Base-by-base conservation (phyloP, 306 rosid genomes). In the Quillaja saponaria region DNA sequence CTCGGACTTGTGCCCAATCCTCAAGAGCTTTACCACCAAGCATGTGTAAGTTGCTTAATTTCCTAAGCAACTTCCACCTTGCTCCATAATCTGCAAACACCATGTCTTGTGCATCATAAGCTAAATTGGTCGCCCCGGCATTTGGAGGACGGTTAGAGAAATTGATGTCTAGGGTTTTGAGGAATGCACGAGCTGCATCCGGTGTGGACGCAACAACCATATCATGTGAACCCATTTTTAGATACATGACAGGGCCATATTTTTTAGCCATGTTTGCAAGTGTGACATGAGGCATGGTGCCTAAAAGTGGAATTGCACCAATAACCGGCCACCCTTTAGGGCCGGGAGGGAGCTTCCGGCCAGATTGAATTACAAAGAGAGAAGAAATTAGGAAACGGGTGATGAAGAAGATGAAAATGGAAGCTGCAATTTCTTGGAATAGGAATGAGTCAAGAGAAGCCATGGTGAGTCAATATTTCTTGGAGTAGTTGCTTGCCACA, bases 191-290 rank as follows among this genome's bases (percentile, higher is more conserved):
- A 1, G 79, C 79, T 0, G 79, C 75, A 33, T 63, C 71, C 0
- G 70, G 79, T 0, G 74, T 74, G 3, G 79, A 74, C 39, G 79
- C 79, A 0, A 74, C 79, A 7, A 55, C 79, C 69, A 68, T 67
- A 44, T 49, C 42, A 10, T 50, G 48, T 5, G 66, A n/a, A 1
- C 79, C 79, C 75, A 75, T 62, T 11, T 68, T 75, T 1, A 75
- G 75, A 62, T n/a, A 75, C 66, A 75, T 55, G 17, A 75, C 56
- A 1, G 79, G 75, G 1, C 79, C 79, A 10, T 75, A 74, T 10
- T 37, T 34, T 7, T 48, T 55, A 0, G 79, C 69, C 35, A 61
- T 41, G 0, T 61, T 31, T 13, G 73, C 49, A 16, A 75, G 66
- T 7, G 75, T 41, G 2, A 56, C 66, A 6, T 75, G 79, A 1